Evolutionary conservation across 148 eudicot species (phyloP).

Genomic region (Heliamphora exappendiculata): DNA sequence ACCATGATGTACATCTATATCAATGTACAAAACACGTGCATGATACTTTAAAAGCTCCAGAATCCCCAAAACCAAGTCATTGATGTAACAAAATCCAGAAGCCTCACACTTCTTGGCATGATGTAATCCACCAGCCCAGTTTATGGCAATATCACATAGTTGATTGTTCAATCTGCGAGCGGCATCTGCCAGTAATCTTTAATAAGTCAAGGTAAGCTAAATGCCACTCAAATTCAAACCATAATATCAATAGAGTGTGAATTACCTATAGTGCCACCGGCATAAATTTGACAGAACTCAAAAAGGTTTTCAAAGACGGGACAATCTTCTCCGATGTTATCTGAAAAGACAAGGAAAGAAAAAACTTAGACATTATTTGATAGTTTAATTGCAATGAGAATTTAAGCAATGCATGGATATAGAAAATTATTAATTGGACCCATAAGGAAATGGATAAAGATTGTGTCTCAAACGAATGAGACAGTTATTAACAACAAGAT

Average conservation of each 20-base stretch:
- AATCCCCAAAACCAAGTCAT: conserved; percentile 94
- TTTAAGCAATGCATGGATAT: no score
- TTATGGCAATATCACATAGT: conserved; percentile 92
- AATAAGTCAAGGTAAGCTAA: conserved; percentile 14
- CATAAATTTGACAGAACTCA: conserved; percentile 97
- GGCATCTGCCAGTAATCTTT: conserved; percentile 59
- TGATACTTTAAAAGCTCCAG: conserved; percentile 97
- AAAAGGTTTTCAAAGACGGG: conserved; percentile 93
- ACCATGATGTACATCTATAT: conserved; percentile 98
- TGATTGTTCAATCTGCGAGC: conserved; percentile 92
- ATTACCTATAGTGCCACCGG: conserved; percentile 99
- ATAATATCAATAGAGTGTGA: conserved; percentile 9
- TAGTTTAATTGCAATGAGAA: neutral
- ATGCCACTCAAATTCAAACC: neutral
- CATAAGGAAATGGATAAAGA: neutral
- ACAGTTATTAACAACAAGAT: neutral
- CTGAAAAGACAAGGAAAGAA: conserved; percentile 31
- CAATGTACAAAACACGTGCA: conserved; percentile 93
- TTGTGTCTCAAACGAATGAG: neutral
- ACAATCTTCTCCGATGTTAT: conserved; percentile 97
- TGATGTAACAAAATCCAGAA: conserved; percentile 96
- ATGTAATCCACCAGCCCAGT: conserved; percentile 99
- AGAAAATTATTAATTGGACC: no score
- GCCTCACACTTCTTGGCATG: conserved; percentile 98
- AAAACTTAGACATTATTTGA: neutral